A percentile compares a stretch with the other conserved stretches of the same genome.
Evolutionary conservation across 139 green algal genomes (phyloP).

Genomic region (Closterium sp.): DNA sequence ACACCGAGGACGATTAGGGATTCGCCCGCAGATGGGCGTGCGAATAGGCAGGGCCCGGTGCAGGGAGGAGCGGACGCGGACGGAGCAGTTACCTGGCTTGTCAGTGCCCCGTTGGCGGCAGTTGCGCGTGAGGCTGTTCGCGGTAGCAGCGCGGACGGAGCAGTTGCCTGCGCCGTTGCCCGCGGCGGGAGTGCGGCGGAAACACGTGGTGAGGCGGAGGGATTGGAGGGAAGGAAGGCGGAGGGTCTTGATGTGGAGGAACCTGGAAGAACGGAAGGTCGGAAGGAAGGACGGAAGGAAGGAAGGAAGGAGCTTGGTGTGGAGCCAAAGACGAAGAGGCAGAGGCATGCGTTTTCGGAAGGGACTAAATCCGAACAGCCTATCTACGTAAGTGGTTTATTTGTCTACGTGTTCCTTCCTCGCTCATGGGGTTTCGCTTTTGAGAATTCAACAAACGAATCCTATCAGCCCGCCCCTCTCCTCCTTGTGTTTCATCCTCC

Average conservation of each 20-base stretch:
- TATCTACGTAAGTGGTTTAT: too few species aligned
- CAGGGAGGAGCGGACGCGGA: not conserved
- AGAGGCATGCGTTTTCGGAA: not conserved
- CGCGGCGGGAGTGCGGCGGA: not conserved
- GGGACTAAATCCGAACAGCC: too few species aligned
- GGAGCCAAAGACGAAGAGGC: not conserved
- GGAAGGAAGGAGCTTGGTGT: too few species aligned
- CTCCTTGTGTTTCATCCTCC: not conserved
- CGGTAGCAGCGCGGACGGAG: not conserved
- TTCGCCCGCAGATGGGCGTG: not conserved
- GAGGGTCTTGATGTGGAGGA: not conserved
- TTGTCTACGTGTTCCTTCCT: too few species aligned
- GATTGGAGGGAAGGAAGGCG: not conserved
- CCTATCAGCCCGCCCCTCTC: too few species aligned
- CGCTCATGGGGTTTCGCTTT: too few species aligned
- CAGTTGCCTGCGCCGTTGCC: not conserved
- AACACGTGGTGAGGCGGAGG: not conserved
- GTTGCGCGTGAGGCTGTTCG: not conserved
- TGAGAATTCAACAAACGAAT: too few species aligned
- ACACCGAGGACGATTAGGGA: not conserved
- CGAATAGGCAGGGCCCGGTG: not conserved
- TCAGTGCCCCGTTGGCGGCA: not conserved
- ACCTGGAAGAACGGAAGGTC: too few species aligned
- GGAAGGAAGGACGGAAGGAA: too few species aligned
- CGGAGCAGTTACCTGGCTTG: not conserved